Percentiles rank a stretch among this genome's conserved stretches.
phyloP scores from a whole-genome alignment of 768 basidiomycete genomes.

The Boletus vinaceobasis region DNA sequence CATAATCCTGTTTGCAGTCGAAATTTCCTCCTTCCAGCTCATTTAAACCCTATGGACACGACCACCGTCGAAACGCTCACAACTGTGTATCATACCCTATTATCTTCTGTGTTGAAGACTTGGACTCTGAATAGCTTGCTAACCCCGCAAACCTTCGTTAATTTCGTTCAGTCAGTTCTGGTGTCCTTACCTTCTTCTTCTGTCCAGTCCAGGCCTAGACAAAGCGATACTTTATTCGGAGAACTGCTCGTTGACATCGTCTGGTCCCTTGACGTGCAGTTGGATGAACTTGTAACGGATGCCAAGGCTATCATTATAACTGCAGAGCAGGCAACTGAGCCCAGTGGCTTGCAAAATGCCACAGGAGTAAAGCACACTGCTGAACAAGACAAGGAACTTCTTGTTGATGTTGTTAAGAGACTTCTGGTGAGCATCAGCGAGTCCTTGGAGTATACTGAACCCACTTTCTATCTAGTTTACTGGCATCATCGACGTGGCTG shows the following conservation, averaged over 20 bases:
- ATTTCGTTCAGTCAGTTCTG: constrained; percentile 63
- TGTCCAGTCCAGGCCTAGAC: constrained; percentile 32
- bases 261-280: constrained; percentile 75
- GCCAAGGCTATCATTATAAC: constrained; percentile 42
- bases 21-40: constrained; percentile 55
- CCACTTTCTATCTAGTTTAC: constrained; percentile 40
- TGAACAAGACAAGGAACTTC: constrained; percentile 60
- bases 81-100: constrained; percentile 66
- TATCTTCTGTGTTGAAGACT: constrained; percentile 54
- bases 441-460: neutral
- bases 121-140: constrained; percentile 51
- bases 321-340: constrained; percentile 22
- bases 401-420: constrained; percentile 56
- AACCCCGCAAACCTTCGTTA: constrained; percentile 48
- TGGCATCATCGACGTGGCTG: constrained; percentile 53
- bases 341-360: constrained; percentile 28
- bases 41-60: constrained; percentile 55
- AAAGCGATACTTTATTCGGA: constrained; percentile 49
- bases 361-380: constrained; percentile 49
- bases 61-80: constrained; percentile 54
- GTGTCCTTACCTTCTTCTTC: constrained; percentile 65
- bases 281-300: constrained; percentile 68
- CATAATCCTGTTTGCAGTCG: constrained; percentile 43
- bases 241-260: constrained; percentile 75
- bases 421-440: constrained; percentile 46